Evolutionary conservation across 2,329 filamentous ascomycete species (phyloP).

Genomic region (Venturia nashicola): DNA sequence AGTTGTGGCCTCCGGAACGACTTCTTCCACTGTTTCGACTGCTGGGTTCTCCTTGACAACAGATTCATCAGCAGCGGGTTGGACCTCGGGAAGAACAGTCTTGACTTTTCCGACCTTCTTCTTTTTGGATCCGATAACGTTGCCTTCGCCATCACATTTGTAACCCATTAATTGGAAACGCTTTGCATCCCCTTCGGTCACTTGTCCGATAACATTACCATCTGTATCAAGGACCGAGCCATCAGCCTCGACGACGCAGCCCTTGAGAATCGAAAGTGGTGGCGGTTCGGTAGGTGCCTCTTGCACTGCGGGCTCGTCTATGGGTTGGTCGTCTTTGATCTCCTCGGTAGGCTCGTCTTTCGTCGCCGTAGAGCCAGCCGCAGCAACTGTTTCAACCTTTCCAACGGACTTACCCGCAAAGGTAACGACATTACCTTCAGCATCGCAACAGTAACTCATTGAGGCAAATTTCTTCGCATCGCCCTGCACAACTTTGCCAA

Average conservation of each 20-base stretch:
- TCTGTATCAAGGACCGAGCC: constrained; percentile 40
- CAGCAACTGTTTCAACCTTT: constrained; percentile 51
- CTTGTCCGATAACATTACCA: constrained; percentile 40
- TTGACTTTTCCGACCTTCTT: constrained; percentile 50
- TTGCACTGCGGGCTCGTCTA: constrained; percentile 24
- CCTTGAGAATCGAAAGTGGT: constrained; percentile 35
- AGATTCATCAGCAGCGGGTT: neutral
- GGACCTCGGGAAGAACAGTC: constrained; percentile 29
- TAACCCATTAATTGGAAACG: constrained; percentile 48
- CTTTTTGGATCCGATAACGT: constrained; percentile 51
- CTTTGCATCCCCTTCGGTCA: constrained; percentile 42
- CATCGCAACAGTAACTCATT: constrained; percentile 37
- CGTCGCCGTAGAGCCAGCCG: constrained; percentile 28
- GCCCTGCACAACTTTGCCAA: constrained; percentile 36
- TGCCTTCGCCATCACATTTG: constrained; percentile 52
- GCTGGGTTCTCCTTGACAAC: neutral
- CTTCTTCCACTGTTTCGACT: neutral
- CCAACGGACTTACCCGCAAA: constrained; percentile 40
- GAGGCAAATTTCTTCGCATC: constrained; percentile 32
- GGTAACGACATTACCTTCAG: constrained; percentile 37
- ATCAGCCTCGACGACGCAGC: constrained; percentile 47
- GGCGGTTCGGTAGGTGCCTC: constrained; percentile 18
- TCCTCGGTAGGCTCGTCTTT: constrained; percentile 36
- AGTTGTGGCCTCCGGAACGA: neutral
- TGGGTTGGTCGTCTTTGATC: constrained; percentile 14